Percentiles rank a stretch among this genome's conserved stretches.
These are phyloP conservation scores for Mortierella antarctica DNA, from an alignment of 192 early-diverging fungal species.

Conservation along the genomic window DNA sequence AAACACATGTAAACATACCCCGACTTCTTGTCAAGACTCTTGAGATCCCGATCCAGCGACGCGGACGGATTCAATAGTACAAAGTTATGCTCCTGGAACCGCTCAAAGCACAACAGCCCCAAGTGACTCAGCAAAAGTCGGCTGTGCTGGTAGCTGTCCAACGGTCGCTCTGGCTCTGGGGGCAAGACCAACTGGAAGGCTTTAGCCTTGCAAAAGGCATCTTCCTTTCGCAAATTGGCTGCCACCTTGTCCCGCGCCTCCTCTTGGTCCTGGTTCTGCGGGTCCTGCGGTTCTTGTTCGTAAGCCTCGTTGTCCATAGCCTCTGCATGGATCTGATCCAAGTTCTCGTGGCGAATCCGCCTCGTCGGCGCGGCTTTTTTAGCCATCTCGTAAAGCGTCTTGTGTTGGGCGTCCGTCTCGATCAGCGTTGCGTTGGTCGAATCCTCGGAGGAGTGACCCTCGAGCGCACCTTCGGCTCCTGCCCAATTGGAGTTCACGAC, in stretches of 20 bases:
- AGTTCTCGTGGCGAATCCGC: conserved; percentile 5
- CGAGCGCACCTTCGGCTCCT: background rate
- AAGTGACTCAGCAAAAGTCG: conserved; percentile 81
- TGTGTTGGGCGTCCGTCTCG: conserved; percentile 6
- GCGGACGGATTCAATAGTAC: conserved; percentile 74
- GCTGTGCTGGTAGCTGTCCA: conserved; percentile 68
- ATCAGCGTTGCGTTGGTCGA: background rate
- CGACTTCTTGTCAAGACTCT: conserved; percentile 83
- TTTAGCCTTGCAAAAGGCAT: conserved; percentile 61
- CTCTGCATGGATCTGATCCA: conserved; percentile 14
- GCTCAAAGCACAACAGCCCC: conserved; percentile 79
- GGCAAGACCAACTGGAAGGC: conserved; percentile 64
- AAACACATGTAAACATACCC: conserved; percentile 58
- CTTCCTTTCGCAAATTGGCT: conserved; percentile 10
- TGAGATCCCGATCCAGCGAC: conserved; percentile 75
- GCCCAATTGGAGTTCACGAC: conserved; percentile 37
- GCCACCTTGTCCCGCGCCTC: background rate
- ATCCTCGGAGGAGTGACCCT: background rate
- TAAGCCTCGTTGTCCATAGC: background rate
- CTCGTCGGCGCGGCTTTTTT: conserved; percentile 11
- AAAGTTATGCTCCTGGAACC: conserved; percentile 76
- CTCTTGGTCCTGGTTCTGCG: background rate
- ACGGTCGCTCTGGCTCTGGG: conserved; percentile 58
- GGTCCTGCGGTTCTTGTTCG: background rate
- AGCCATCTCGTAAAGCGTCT: conserved; percentile 7